Conservation (phyloP, 2,329 filamentous ascomycete genomes). For the Pestalotiopsis sp. region DNA sequence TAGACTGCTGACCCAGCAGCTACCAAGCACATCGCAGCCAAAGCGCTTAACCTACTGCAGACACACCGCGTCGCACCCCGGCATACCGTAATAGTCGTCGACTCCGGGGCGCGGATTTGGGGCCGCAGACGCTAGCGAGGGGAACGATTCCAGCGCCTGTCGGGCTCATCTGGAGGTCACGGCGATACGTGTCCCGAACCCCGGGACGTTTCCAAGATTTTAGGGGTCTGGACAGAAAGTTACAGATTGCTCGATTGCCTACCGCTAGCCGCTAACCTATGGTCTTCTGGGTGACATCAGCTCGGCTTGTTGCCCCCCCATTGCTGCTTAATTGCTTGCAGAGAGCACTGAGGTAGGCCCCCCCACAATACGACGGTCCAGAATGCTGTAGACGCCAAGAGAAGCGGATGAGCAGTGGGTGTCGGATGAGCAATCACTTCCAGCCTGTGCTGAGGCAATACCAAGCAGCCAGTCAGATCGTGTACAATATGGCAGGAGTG, state of each 20-base stretch:
- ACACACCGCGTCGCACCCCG: neutral
- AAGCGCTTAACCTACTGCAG: neutral
- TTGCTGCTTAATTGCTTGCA: neutral
- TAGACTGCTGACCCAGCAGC: neutral
- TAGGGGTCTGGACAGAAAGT: neutral
- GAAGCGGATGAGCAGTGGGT: conserved; percentile 4
- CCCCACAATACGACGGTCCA: neutral
- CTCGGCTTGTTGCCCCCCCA: neutral
- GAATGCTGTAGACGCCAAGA: conserved; percentile 15
- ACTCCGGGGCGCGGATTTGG: neutral
- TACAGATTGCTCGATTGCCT: neutral
- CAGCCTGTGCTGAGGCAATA: neutral
- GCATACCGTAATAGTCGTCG: neutral
- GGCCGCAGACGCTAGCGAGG: neutral
- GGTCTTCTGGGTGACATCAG: neutral
- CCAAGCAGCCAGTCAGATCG: neutral
- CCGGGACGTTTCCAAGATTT: neutral
- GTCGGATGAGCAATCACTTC: neutral
- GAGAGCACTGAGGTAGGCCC: neutral
- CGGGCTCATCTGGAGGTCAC: neutral
- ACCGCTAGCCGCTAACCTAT: neutral
- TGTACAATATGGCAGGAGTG: no score
- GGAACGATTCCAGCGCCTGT: neutral
- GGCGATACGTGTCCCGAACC: neutral
- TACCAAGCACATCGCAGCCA: neutral